These are phyloP conservation scores for Hanseniaspora uvarum DNA, from an alignment of 1,139 yeast species.

Conservation along the genomic window DNA sequence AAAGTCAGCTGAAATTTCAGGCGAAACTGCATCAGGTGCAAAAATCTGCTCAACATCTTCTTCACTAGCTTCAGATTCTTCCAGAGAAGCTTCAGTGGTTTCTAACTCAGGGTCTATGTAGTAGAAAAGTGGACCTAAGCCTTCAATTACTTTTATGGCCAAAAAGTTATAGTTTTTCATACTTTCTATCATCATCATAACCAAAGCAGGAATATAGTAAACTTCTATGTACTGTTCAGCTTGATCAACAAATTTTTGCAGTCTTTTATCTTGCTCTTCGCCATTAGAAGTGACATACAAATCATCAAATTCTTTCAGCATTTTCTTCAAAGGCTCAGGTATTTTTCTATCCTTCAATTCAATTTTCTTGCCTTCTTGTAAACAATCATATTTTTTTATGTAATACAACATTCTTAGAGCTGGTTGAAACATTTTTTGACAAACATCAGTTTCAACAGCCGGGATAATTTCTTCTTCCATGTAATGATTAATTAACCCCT, in stretches of 20 bases:
- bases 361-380: constrained; percentile 9
- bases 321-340: constrained; percentile 31
- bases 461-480: constrained; percentile 31
- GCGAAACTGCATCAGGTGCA: not conserved
- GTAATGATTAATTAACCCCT: constrained; percentile 32
- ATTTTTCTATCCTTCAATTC: constrained; percentile 18
- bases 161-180: constrained; percentile 23
- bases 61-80: constrained; percentile 25
- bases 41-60: not conserved
- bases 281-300: constrained; percentile 32
- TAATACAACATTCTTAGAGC: constrained; percentile 30
- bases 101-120: constrained; percentile 28
- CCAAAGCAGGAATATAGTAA: constrained; percentile 30
- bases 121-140: constrained; percentile 31
- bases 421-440: constrained; percentile 31
- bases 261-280: constrained; percentile 31
- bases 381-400: constrained; percentile 14
- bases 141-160: constrained; percentile 31
- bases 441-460: constrained; percentile 31
- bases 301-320: constrained; percentile 29
- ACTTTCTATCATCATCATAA: constrained; percentile 28
- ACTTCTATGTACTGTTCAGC: constrained; percentile 32
- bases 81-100: constrained; percentile 19
- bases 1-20: not conserved
- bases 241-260: constrained; percentile 32